Evolutionary conservation across 345 rosid genomes (phyloP).

Genomic region (Hevea brasiliensis): DNA sequence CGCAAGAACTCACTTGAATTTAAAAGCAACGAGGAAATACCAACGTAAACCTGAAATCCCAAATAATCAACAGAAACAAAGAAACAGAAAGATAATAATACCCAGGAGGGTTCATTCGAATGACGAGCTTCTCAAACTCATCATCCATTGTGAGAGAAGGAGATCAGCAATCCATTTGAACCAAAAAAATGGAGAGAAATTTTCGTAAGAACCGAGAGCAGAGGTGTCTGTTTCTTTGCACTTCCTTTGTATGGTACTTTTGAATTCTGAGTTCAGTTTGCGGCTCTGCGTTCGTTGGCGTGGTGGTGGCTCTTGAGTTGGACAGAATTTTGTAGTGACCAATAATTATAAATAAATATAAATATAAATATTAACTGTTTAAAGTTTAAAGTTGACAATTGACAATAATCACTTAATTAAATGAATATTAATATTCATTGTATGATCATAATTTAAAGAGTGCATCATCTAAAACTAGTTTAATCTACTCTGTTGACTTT

Average conservation of each 20-base stretch:
- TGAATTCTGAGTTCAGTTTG: conserved; percentile 21
- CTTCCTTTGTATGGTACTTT: conserved; percentile 9
- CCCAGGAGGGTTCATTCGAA: conserved; percentile 86
- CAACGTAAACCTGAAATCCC: background rate
- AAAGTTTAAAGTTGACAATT: no score
- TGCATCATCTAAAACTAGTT: no score
- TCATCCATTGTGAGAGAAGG: conserved; percentile 50
- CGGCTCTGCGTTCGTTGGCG: conserved; percentile 22
- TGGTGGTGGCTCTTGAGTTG: conserved; percentile 45
- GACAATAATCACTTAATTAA: no score
- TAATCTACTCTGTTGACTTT: no score
- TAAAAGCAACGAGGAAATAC: background rate
- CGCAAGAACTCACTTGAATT: conserved; percentile 18
- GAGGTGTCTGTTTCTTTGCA: background rate
- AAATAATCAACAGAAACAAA: background rate
- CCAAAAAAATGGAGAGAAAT: background rate
- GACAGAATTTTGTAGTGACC: conserved; percentile 46
- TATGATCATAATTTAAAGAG: no score
- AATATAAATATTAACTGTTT: no score
- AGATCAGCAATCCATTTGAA: conserved; percentile 64
- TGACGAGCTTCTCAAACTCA: conserved; percentile 72
- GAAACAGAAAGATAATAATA: conserved; percentile 8
- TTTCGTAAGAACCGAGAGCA: background rate
- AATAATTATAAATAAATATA: background rate
- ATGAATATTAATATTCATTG: no score